Percentiles rank a stretch among this genome's conserved stretches.
phyloP scores from a whole-genome alignment of 192 early-diverging fungal species.

The Entomortierella lignicola region DNA sequence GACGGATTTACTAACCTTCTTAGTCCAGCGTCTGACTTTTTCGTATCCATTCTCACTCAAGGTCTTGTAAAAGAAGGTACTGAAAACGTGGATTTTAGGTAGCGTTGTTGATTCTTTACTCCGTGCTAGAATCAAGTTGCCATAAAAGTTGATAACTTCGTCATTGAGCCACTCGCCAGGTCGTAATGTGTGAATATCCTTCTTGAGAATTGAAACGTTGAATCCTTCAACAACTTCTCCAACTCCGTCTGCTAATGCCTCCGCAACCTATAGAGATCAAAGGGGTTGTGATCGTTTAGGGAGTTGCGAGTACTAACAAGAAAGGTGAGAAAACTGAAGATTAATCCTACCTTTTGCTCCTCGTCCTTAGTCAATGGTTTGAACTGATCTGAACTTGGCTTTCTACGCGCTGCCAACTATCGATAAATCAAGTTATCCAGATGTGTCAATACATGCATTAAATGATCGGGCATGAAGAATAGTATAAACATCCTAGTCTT shows the following conservation, averaged over 20 bases:
- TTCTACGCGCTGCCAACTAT: slow-evolving; percentile 16
- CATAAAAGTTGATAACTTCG: slow-evolving; percentile 97
- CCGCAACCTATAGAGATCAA: slow-evolving; percentile 15
- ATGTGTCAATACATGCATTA: too few relatives aligned
- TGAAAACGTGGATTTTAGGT: slow-evolving; percentile 87
- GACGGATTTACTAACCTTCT: slow-evolving; percentile 62
- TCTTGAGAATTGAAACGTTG: slow-evolving; percentile 68
- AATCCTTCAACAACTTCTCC: slow-evolving; percentile 60
- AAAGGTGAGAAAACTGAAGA: neutral
- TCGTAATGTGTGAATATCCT: slow-evolving; percentile 79
- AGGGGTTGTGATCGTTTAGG: too few relatives aligned
- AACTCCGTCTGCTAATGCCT: slow-evolving; percentile 20
- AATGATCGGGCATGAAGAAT: too few relatives aligned
- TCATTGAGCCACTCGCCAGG: slow-evolving; percentile 93
- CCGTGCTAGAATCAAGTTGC: slow-evolving; percentile 79
- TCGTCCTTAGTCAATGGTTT: slow-evolving; percentile 20
- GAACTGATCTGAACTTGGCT: slow-evolving; percentile 7
- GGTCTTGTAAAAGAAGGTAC: slow-evolving; percentile 89
- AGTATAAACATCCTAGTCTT: neutral
- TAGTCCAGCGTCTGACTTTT: slow-evolving; percentile 85
- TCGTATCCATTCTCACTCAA: slow-evolving; percentile 77
- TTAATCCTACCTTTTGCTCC: slow-evolving; percentile 5
- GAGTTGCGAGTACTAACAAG: neutral
- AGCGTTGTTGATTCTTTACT: slow-evolving; percentile 51
- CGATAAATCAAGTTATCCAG: neutral